These are phyloP conservation scores for Penicillium brevicompactum DNA, from an alignment of 2,329 filamentous ascomycete genomes.

Conservation along the genomic window DNA sequence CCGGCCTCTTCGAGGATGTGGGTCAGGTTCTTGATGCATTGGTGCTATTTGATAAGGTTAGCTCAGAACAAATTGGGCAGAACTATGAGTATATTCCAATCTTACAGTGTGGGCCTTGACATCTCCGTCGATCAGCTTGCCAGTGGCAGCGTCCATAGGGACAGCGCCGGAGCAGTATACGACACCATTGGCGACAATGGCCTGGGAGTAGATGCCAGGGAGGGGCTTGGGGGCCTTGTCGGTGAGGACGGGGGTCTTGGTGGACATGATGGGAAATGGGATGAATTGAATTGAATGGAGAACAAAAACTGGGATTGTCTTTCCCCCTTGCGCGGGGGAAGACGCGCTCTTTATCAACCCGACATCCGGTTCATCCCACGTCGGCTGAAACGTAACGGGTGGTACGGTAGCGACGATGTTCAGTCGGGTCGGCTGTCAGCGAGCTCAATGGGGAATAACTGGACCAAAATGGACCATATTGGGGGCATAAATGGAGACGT, in stretches of 20 bases:
- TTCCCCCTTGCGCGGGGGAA: not conserved
- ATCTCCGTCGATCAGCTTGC: slow-evolving; percentile 58
- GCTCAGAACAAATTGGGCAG: not conserved
- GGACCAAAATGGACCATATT: not conserved
- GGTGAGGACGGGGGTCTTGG: slow-evolving; percentile 47
- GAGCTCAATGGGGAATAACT: not conserved
- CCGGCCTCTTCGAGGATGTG: slow-evolving; percentile 64
- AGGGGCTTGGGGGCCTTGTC: slow-evolving; percentile 55
- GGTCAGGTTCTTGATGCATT: slow-evolving; percentile 61
- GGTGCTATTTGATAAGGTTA: slow-evolving; percentile 40
- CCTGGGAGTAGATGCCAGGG: slow-evolving; percentile 61
- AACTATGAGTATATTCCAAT: not conserved
- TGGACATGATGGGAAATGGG: slow-evolving; percentile 31
- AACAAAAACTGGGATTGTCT: not conserved
- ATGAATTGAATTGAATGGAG: not conserved
- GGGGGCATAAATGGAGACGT: not conserved
- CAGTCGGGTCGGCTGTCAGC: too few relatives aligned
- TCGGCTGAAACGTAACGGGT: not conserved
- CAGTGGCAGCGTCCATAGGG: slow-evolving; percentile 58
- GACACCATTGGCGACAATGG: slow-evolving; percentile 64
- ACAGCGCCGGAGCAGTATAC: slow-evolving; percentile 72
- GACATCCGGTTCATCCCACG: not conserved
- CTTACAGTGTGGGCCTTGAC: slow-evolving; percentile 58
- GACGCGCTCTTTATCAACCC: not conserved
- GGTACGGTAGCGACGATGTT: not conserved